Conservation (phyloP, 2,329 filamentous ascomycete species). For the Cyanodermella asteris region DNA sequence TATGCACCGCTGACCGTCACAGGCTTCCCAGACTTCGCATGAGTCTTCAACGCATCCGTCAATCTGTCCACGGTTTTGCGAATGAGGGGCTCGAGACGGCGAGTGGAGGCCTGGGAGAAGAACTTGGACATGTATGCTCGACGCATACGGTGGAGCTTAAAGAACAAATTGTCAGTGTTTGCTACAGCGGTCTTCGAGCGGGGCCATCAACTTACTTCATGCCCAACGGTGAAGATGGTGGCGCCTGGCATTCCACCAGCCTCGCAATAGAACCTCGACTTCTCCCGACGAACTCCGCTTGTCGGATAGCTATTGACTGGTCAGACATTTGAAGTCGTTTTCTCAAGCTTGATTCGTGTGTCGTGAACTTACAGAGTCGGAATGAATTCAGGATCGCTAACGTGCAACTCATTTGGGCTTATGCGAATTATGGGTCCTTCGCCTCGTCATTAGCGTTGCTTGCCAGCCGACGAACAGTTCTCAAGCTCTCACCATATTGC, state of each 20-base stretch:
- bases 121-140: slow-evolving; percentile 20
- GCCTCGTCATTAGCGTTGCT: no score
- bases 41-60: slow-evolving; percentile 4
- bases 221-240: slow-evolving; percentile 3
- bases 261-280: no score
- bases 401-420: slow-evolving; percentile 14
- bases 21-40: slow-evolving; percentile 5
- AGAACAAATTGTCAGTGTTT: no score
- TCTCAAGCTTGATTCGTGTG: slow-evolving; percentile 4
- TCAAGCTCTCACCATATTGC: slow-evolving; percentile 8
- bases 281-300: no score
- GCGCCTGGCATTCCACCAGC: slow-evolving; percentile 1
- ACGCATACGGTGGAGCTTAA: slow-evolving; percentile 19
- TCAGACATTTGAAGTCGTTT: no score
- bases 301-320: no score
- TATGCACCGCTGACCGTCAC: slow-evolving; percentile 9
- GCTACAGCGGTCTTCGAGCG: no score
- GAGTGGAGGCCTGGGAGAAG: slow-evolving; percentile 21
- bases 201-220: no score
- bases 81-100: slow-evolving; percentile 17
- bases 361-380: slow-evolving; percentile 1
- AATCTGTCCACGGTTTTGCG: slow-evolving; percentile 14
- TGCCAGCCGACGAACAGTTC: background rate
- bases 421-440: slow-evolving; percentile 16
- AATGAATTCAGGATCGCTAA: slow-evolving; percentile 13